Evolutionary conservation across 768 basidiomycete species (phyloP).

Genomic region (Gautieria morchelliformis): DNA sequence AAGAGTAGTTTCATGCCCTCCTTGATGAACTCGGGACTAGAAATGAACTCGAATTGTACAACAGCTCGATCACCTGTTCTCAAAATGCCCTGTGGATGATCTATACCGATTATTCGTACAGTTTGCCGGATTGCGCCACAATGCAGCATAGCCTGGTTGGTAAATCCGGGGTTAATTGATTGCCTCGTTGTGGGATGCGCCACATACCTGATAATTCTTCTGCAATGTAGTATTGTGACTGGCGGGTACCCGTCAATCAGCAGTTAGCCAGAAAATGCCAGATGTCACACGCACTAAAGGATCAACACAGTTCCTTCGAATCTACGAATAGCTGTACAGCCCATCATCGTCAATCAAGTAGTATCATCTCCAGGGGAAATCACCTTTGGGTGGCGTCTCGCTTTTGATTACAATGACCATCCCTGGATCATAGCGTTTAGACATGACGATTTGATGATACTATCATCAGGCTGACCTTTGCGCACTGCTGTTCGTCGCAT

Average conservation of each 20-base stretch:
- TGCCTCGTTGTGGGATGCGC: neutral
- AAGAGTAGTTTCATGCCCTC: slow-evolving; percentile 91
- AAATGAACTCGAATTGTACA: slow-evolving; percentile 92
- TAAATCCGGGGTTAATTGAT: neutral
- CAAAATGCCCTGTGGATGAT: slow-evolving; percentile 79
- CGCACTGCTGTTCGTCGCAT: slow-evolving; percentile 71
- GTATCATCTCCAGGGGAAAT: slow-evolving; percentile 6
- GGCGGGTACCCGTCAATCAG: neutral
- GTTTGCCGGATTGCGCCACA: slow-evolving; percentile 91
- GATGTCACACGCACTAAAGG: slow-evolving; percentile 55
- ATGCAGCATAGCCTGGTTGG: slow-evolving; percentile 74
- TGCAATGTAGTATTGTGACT: slow-evolving; percentile 92
- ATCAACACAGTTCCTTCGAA: slow-evolving; percentile 95
- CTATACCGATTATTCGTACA: slow-evolving; percentile 82
- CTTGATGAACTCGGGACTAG: slow-evolving; percentile 85
- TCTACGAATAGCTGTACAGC: slow-evolving; percentile 53
- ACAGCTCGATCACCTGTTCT: slow-evolving; percentile 93
- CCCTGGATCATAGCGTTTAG: slow-evolving; percentile 20
- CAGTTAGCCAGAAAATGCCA: neutral
- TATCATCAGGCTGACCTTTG: slow-evolving; percentile 38
- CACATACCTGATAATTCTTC: slow-evolving; percentile 77
- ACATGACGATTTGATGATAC: neutral
- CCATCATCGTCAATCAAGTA: neutral
- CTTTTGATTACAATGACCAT: slow-evolving; percentile 85
- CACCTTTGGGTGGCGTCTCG: slow-evolving; percentile 70